Base-by-base conservation (phyloP, 768 basidiomycete species). In the Tricholoma sp. region DNA sequence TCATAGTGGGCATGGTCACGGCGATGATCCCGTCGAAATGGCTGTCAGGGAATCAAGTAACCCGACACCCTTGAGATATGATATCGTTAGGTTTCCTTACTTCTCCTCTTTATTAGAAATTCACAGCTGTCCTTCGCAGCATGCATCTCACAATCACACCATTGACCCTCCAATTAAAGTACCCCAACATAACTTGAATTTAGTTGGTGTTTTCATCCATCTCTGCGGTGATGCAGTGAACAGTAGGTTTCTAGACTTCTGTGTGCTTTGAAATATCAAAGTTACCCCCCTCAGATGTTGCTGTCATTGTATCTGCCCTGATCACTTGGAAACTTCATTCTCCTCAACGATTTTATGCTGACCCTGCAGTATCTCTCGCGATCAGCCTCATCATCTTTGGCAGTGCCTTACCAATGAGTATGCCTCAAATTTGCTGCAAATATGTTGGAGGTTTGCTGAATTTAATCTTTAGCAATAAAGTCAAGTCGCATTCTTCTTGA, bases 311-410 rank as follows among this genome's bases (percentile, higher is more conserved):
- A 27, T 74, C 79, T 12, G 79, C 79, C 18, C 55, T 77, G 52
- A 70, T 83, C 29, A 76, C 82, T 46, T 80, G 80, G 77, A 77
- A 79, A 61, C 54, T 75, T 5, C 61, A 68, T 22, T 76, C 79
- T 21, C 74, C 76, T 11, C 63, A 67, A 45, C 72, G 80, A 50
- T 80, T 79, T 59, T 83, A 83, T 64, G 80, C 79, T 39, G 82
- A 83, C 64, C 81, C 81, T 21, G 76, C 80, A 1, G 76, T 75
- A 18, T 82, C 80, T 34, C 66, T 82, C 41, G 71, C 67, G 8
- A 82, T 82, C 54, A 78, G 77, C 49, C 58, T 80, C 18, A 74
- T 83, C 51, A 83, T 83, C 58, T 83, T 81, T 54, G 74, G 69
- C 4, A 76, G 79, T 56, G 79, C 81, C 9, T 70, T 83, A 54